phyloP scores from a whole-genome alignment of 2,329 filamentous ascomycete genomes.

The Chalara sp. region DNA sequence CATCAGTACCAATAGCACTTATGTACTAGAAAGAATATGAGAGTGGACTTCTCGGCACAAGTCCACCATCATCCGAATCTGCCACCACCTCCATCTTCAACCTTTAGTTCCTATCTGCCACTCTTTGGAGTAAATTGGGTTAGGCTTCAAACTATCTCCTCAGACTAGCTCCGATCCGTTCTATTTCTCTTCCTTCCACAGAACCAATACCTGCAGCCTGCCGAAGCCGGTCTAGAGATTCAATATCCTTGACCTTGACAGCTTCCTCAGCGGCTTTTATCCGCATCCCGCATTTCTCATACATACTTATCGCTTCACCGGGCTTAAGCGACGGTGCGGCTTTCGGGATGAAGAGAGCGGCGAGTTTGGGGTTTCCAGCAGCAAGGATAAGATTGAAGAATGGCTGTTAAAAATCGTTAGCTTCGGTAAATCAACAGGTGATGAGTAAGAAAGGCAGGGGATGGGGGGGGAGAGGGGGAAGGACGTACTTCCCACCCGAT shows the following conservation, averaged over 20 bases:
- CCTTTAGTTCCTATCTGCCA: too few relatives aligned
- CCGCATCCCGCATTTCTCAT: conserved; percentile 88
- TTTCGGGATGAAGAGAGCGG: conserved; percentile 79
- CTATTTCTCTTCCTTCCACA: conserved; percentile 68
- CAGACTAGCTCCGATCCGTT: conserved; percentile 62
- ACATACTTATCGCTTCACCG: conserved; percentile 78
- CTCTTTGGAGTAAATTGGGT: too few relatives aligned
- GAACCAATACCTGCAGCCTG: conserved; percentile 66
- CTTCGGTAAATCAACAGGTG: neutral
- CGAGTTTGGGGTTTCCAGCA: conserved; percentile 84
- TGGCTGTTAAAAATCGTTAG: conserved; percentile 38
- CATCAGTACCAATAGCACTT: too few relatives aligned
- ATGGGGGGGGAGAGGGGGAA: neutral
- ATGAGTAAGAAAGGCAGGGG: neutral
- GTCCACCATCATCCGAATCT: too few relatives aligned
- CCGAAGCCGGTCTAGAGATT: conserved; percentile 66
- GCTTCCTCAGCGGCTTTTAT: conserved; percentile 90
- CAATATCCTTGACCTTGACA: conserved; percentile 70
- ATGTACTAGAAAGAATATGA: too few relatives aligned
- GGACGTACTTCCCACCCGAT: conserved; percentile 74
- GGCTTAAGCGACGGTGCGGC: conserved; percentile 55
- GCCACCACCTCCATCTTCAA: too few relatives aligned
- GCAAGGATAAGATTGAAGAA: conserved; percentile 87
- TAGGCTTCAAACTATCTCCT: conserved; percentile 28
- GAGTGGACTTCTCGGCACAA: too few relatives aligned